Base-by-base conservation (phyloP, 176 grass and related monocot species). In the Oropetium thomaeum region DNA sequence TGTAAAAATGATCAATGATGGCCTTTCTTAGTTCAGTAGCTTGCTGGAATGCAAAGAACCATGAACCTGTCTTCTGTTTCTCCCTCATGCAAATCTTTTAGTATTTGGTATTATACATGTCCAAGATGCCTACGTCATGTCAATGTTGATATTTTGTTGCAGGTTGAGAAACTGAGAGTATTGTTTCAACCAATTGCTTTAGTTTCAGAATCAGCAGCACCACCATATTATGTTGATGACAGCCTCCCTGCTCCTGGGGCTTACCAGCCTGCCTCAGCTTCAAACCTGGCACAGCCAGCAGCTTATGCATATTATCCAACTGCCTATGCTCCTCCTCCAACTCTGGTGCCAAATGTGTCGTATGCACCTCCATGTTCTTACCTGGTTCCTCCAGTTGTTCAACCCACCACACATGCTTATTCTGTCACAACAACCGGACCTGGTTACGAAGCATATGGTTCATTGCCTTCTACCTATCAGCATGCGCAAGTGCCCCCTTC, bases 151-250 rank as follows among this genome's bases (percentile, higher is more conserved):
- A 38, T 64, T 86, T 31, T 69, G 23, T 76, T 86, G 69, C 73
- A 92, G 89, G 82, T 92, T 58, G 59, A 75, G 45, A 85, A 86
- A 57, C 53, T 92, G 75, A 83, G 71, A 38, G 40, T 35, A 17
- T 72, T 88, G 65, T 92, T 88, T 64, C 58, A 38, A n/a, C 75
- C 89, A 75, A 38, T 83, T 70, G 13, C 4, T 85, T 23, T 62
- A 69, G 30, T 67, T 66, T 69, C 53, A 69, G 71, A 82, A 52
- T 77, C 73, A 43, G 33, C 73, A 43, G 33, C 52, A 74, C 53
- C 77, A 4, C 19, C 19, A 12, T 65, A 82, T 32, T 71, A 76
- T 85, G 73, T 65, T 79, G 63, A 75, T 76, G 67, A 83, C 47
- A 70, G 65, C 9, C 70, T 34, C 5, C n/a, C 70, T 70, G 65